These are phyloP conservation scores for Hura crepitans DNA, from an alignment of 441 rosid species.

Conservation along the genomic window DNA sequence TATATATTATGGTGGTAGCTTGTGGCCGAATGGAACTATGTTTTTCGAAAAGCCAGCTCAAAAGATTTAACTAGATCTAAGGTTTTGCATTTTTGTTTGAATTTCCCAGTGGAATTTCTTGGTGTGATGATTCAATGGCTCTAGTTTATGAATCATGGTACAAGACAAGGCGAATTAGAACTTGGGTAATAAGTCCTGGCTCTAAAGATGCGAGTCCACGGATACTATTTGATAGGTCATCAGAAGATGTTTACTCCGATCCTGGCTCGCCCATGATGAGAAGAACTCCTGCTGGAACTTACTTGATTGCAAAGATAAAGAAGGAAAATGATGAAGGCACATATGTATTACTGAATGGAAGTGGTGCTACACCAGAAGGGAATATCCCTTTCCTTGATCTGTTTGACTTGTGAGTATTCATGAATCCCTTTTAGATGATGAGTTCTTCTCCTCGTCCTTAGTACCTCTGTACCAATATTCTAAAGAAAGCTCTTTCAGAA, in stretches of 20 bases:
- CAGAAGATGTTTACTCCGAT: constrained; percentile 92
- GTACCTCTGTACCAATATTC: constrained; percentile 18
- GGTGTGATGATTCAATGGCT: constrained; percentile 91
- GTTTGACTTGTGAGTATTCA: constrained; percentile 79
- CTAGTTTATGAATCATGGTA: constrained; percentile 93
- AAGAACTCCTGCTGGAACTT: constrained; percentile 70
- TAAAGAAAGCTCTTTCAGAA: constrained; percentile 53
- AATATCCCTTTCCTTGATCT: constrained; percentile 93
- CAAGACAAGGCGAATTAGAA: constrained; percentile 77
- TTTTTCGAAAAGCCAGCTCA: constrained; percentile 17
- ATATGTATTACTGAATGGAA: constrained; percentile 73
- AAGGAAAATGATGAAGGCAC: constrained; percentile 60
- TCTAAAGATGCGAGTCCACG: constrained; percentile 58
- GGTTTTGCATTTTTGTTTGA: constrained; percentile 24
- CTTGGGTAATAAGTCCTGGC: constrained; percentile 86
- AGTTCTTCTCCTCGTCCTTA: constrained; percentile 13
- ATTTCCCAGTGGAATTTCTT: constrained; percentile 69
- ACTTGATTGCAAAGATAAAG: constrained; percentile 79
- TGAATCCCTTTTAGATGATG: constrained; percentile 5
- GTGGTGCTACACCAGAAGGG: constrained; percentile 95
- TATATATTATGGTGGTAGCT: neutral
- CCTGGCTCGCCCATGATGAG: constrained; percentile 96
- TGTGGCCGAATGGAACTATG: neutral
- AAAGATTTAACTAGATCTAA: constrained; percentile 3
- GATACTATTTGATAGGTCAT: constrained; percentile 88